Percentiles rank a stretch among this genome's conserved stretches.
phyloP scores from a whole-genome alignment of 2,329 filamentous ascomycete genomes.

The Helotiales sp. region DNA sequence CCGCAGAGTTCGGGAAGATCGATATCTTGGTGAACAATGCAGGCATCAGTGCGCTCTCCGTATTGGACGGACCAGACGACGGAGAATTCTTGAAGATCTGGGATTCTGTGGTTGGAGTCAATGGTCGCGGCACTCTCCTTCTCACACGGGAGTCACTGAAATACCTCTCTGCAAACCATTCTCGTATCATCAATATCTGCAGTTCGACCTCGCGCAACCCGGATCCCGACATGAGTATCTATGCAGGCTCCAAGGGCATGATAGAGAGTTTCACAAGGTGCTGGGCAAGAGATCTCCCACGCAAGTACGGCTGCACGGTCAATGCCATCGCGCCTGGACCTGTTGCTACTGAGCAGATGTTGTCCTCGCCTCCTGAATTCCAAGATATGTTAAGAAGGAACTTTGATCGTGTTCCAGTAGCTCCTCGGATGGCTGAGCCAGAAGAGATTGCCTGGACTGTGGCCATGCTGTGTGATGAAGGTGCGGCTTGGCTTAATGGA shows the following conservation, averaged over 20 bases:
- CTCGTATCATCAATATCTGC: background rate
- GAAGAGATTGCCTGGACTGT: background rate
- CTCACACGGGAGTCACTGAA: background rate
- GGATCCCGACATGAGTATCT: too few relatives aligned
- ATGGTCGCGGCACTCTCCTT: background rate
- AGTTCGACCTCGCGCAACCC: background rate
- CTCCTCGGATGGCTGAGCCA: background rate
- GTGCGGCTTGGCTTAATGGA: too few relatives aligned
- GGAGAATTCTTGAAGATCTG: background rate
- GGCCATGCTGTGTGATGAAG: background rate
- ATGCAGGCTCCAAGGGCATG: too few relatives aligned
- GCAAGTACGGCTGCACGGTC: background rate
- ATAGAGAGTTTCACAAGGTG: background rate
- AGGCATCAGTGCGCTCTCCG: background rate
- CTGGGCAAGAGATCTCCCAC: background rate
- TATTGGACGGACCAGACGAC: background rate
- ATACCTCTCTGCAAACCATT: background rate
- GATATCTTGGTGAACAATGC: constrained; percentile 27
- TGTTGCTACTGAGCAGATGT: background rate
- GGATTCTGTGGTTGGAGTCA: background rate
- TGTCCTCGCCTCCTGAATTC: background rate
- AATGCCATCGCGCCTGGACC: background rate
- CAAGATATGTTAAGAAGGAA: background rate
- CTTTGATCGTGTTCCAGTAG: background rate
- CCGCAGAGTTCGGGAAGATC: constrained; percentile 39